phyloP scores from a whole-genome alignment of 2,329 filamentous ascomycete species.

The Fusarium oligoseptatum region DNA sequence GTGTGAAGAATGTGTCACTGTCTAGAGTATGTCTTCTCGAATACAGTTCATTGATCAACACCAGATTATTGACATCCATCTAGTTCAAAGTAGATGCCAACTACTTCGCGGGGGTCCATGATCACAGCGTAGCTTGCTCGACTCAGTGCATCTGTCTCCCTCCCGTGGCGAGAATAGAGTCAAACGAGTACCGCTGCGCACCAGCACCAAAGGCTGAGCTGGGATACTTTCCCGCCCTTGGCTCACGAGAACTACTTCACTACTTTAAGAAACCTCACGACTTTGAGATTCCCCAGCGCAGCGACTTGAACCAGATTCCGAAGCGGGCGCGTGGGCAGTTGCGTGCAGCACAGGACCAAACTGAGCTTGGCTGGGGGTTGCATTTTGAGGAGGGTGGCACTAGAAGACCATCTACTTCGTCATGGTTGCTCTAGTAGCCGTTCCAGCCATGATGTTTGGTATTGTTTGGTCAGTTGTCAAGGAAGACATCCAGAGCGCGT shows the following conservation, averaged over 20 bases:
- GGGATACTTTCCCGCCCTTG: neutral
- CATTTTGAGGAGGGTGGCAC: neutral
- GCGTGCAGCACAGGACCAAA: neutral
- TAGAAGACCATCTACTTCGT: neutral
- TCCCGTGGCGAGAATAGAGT: neutral
- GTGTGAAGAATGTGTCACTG: neutral
- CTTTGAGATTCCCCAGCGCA: neutral
- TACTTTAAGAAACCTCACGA: neutral
- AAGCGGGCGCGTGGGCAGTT: neutral
- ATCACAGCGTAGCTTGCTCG: neutral
- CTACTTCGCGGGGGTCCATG: neutral
- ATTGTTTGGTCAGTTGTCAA: neutral
- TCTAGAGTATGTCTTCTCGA: neutral
- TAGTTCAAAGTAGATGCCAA: neutral
- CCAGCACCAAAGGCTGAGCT: neutral
- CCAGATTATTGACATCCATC: neutral
- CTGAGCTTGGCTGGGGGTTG: neutral
- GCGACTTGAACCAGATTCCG: neutral
- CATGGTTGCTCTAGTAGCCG: neutral
- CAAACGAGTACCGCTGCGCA: neutral
- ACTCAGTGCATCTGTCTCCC: neutral
- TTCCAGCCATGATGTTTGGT: neutral
- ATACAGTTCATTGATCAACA: no score
- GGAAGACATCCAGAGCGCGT: neutral
- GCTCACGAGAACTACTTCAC: neutral